Conservation (phyloP, 2,329 filamentous ascomycete species). For the Dactylella cylindrospora region DNA sequence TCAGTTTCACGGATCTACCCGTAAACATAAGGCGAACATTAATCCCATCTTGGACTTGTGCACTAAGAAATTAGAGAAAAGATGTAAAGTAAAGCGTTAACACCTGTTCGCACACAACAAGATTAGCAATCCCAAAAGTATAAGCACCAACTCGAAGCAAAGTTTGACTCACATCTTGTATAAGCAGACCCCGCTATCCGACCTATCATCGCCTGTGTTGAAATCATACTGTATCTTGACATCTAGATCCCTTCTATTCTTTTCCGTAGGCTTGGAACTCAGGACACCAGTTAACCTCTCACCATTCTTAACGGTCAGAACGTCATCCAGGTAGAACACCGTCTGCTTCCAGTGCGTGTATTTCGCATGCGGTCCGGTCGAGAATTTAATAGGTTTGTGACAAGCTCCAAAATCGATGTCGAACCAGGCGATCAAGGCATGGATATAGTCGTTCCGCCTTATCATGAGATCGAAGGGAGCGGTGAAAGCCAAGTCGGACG, state of each 20-base stretch:
- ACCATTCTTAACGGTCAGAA: conserved; percentile 84
- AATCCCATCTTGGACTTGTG: not conserved
- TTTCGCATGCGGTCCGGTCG: conserved; percentile 94
- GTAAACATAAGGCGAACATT: conserved; percentile 8
- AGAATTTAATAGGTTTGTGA: conserved; percentile 97
- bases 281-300: conserved; percentile 75
- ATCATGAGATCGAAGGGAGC: conserved; percentile 73
- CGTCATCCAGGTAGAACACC: conserved; percentile 93
- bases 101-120: no score
- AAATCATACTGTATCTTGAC: conserved; percentile 82
- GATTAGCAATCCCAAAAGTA: no score
- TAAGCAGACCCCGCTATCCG: conserved; percentile 67
- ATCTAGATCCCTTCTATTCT: conserved; percentile 92
- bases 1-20: conserved; percentile 5
- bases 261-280: conserved; percentile 82
- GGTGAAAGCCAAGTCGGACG: conserved; percentile 79
- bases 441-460: conserved; percentile 89
- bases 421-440: conserved; percentile 97
- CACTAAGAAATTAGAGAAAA: no score
- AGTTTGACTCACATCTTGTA: conserved; percentile 62
- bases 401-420: conserved; percentile 98
- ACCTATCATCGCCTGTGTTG: conserved; percentile 73
- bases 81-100: no score
- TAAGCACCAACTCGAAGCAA: not conserved
- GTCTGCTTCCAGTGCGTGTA: conserved; percentile 99